Conservation (phyloP, 768 basidiomycete species). For the Glaciozyma antarctica region DNA sequence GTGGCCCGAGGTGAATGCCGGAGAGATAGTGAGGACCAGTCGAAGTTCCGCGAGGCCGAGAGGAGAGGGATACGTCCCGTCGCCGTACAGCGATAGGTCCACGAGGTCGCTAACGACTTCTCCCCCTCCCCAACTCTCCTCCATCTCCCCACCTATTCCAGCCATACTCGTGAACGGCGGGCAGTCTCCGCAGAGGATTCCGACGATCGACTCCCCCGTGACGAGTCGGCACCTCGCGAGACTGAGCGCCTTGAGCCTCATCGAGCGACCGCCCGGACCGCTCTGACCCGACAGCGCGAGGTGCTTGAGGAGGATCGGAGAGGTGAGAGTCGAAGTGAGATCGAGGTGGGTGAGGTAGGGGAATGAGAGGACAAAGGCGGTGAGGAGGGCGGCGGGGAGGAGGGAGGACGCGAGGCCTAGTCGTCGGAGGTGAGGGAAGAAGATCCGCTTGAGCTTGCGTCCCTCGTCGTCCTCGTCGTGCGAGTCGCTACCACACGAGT, state of each 20-base stretch:
- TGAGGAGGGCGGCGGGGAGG: conserved; percentile 57
- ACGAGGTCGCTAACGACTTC: conserved; percentile 41
- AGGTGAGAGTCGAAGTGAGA: conserved; percentile 75
- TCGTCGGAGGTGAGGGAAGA: conserved; percentile 48
- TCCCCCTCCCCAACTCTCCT: conserved; percentile 25
- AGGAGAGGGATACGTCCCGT: conserved; percentile 68
- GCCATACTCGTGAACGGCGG: conserved; percentile 29
- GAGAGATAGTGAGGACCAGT: conserved; percentile 60
- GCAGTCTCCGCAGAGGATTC: conserved; percentile 36
- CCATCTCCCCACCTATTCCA: conserved; percentile 10
- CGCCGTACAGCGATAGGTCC: conserved; percentile 83
- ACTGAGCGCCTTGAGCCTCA: conserved; percentile 67
- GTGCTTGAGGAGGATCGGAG: conserved; percentile 60
- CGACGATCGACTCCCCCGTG: conserved; percentile 64
- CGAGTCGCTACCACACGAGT: conserved; percentile 10
- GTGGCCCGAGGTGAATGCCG: conserved; percentile 64
- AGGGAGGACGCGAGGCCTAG: conserved; percentile 74
- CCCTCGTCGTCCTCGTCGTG: conserved; percentile 10
- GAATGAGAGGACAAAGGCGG: conserved; percentile 67
- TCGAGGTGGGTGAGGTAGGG: conserved; percentile 82
- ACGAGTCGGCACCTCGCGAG: conserved; percentile 77
- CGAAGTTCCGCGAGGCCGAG: conserved; percentile 57
- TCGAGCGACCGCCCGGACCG: conserved; percentile 41
- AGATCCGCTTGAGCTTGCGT: conserved; percentile 21
- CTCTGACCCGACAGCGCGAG: conserved; percentile 50